Base-by-base conservation (phyloP, 106 monocot genomes). In the Posidonia australis region DNA sequence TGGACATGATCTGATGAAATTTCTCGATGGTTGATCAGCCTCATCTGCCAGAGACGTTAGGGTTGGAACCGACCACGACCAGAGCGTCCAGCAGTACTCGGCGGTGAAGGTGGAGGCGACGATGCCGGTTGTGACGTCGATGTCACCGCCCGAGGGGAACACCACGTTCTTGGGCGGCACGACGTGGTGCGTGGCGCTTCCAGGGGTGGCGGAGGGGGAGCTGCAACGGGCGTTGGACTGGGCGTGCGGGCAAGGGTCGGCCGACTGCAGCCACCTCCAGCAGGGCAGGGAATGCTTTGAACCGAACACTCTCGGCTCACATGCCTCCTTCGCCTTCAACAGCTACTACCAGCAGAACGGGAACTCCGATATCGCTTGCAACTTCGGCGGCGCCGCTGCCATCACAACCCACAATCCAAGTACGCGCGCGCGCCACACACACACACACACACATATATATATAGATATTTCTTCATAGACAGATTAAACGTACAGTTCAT, bases 331-430 rank as follows among this genome's bases (percentile, higher is more conserved):
- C 65, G 96, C 80, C 51, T 96, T 96, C 84, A 96, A 96, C 58
- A 87, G 64, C 72, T 96, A 87, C 76, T 96, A 96, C 67, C 96
- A 96, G 84, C 84, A 90, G 82, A 96, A 85, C 53, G 96, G 96
- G 54, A 90, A 96, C 76, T 80, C 79, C 53, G 90, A 90, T 70
- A 77, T 96, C 17, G 96, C 90, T 10, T 96, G 96, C 69, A 80
- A 84, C 73, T 96, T 96, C 68, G 96, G 96, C 29, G 96, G 96
- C 60, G 71, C 84, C 10, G 90, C 82, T 1, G 42, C 69, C 29
- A 52, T 90, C 73, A 80, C 69, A 14, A 77, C 52, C 13, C 77
- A 65, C 11, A 77, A 96, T 66, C 96, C 96, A 45, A 96, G 96
- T 96, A 76, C 24, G 17, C 13, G 5, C 27, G n/a, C n/a, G n/a